Conservation (phyloP, 1,284 basidiomycete genomes). For the Thecaphora thlaspeos region DNA sequence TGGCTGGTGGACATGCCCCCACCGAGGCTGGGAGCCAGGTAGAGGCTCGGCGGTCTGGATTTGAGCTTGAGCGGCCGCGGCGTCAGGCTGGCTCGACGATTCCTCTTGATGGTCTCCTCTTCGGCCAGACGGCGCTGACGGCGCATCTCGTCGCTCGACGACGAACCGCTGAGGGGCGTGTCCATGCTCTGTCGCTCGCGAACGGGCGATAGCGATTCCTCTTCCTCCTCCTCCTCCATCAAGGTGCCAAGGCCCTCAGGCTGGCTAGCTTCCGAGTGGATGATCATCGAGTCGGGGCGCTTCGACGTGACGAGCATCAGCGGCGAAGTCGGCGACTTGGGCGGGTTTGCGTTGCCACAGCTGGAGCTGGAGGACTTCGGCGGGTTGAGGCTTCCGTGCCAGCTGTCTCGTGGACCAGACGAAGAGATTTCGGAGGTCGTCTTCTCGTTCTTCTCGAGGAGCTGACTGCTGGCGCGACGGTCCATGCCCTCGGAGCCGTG, state of each 20-base stretch:
- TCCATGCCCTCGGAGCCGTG: slow-evolving; percentile 35
- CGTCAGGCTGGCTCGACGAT: slow-evolving; percentile 36
- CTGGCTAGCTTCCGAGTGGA: slow-evolving; percentile 24
- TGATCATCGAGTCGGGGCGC: slow-evolving; percentile 30
- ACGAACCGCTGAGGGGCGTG: slow-evolving; percentile 4
- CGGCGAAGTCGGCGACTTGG: background rate
- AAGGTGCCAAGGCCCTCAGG: slow-evolving; percentile 44
- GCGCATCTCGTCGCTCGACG: slow-evolving; percentile 9
- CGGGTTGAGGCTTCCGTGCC: slow-evolving; percentile 18
- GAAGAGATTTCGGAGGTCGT: slow-evolving; percentile 3
- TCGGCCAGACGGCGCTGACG: slow-evolving; percentile 32
- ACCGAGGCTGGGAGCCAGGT: slow-evolving; percentile 25
- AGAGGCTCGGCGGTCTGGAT: slow-evolving; percentile 46
- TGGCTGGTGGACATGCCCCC: slow-evolving; percentile 19
- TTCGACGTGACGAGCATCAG: slow-evolving; percentile 2
- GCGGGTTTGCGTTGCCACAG: background rate
- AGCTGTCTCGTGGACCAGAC: slow-evolving; percentile 14
- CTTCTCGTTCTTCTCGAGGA: slow-evolving; percentile 23
- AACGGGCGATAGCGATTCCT: slow-evolving; percentile 36
- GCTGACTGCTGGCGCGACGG: slow-evolving; percentile 7
- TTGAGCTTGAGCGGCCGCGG: slow-evolving; percentile 51
- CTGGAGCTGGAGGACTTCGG: background rate
- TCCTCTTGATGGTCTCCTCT: slow-evolving; percentile 39
- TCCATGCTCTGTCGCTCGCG: slow-evolving; percentile 29
- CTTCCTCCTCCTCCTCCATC: slow-evolving; percentile 51